Conservation (phyloP, 768 basidiomycete species). For the Exidia glandulosa region DNA sequence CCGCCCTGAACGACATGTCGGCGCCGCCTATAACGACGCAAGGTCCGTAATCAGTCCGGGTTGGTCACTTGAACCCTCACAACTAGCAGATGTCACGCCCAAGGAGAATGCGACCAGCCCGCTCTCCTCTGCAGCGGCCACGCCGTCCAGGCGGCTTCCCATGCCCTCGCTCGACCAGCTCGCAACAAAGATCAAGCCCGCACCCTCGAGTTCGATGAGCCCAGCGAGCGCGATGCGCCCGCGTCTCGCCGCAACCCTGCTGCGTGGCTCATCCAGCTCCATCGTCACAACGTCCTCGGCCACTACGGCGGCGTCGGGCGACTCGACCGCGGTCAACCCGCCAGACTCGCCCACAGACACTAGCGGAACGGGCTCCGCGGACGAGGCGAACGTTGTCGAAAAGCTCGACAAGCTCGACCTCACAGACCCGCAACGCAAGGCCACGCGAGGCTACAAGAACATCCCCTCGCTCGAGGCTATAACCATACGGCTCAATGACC, state of each 20-base stretch:
- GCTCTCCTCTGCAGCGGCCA: background rate
- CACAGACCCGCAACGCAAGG: slow-evolving; percentile 26
- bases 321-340: slow-evolving; percentile 57
- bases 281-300: slow-evolving; percentile 37
- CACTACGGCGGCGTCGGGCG: slow-evolving; percentile 36
- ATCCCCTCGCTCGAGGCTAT: slow-evolving; percentile 80
- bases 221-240: slow-evolving; percentile 33
- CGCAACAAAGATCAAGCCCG: slow-evolving; percentile 34
- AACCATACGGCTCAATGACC: slow-evolving; percentile 63
- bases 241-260: slow-evolving; percentile 59
- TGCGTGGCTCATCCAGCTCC: slow-evolving; percentile 26
- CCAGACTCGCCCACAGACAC: slow-evolving; percentile 52
- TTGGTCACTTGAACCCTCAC: background rate
- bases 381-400: slow-evolving; percentile 30
- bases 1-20: background rate
- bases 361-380: slow-evolving; percentile 27
- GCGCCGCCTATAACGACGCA: background rate
- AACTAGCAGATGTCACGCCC: background rate
- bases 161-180: slow-evolving; percentile 60
- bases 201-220: slow-evolving; percentile 12
- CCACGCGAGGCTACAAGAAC: slow-evolving; percentile 69
- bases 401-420: slow-evolving; percentile 53
- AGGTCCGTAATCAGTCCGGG: background rate
- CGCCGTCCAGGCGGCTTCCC: background rate
- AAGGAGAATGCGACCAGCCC: background rate